Conservation (phyloP, 441 rosid species). For the Bocquillonia castaneifolia region DNA sequence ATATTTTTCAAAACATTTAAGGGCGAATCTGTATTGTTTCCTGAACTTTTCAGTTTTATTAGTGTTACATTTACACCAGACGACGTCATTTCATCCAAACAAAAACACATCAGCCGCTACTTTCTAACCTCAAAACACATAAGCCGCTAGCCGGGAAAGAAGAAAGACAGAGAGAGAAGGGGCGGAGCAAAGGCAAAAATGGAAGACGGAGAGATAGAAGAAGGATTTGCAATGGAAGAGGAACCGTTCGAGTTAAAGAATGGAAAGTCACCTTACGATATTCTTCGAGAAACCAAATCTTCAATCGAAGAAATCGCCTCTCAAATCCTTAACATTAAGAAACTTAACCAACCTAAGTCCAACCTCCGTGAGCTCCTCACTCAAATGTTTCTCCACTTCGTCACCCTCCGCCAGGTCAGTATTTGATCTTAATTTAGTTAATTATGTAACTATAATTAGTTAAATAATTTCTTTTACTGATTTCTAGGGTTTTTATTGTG, state of each 20-base stretch:
- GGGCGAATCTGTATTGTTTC: too few relatives aligned
- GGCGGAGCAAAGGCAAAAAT: constrained; percentile 7
- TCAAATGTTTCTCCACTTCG: constrained; percentile 73
- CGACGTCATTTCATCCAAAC: too few relatives aligned
- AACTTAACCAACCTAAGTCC: constrained; percentile 48
- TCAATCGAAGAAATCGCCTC: constrained; percentile 62
- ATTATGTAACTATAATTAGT: not conserved
- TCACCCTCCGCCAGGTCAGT: constrained; percentile 77
- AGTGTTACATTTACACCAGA: too few relatives aligned
- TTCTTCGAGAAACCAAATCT: constrained; percentile 57
- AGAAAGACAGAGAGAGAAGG: not conserved
- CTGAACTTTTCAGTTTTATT: too few relatives aligned
- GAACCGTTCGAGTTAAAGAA: constrained; percentile 25
- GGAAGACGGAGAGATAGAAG: constrained; percentile 75
- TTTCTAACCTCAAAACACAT: too few relatives aligned
- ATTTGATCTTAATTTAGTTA: not conserved
- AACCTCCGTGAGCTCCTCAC: constrained; percentile 66
- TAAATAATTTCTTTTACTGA: not conserved
- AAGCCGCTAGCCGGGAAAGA: too few relatives aligned
- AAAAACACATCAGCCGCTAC: too few relatives aligned
- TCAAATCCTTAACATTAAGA: constrained; percentile 53
- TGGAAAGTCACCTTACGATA: constrained; percentile 46
- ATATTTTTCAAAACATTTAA: too few relatives aligned
- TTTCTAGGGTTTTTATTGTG: constrained; percentile 9
- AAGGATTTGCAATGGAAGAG: constrained; percentile 55